Conservation (phyloP, 768 basidiomycete genomes). For the Leccinum subtestaceum region DNA sequence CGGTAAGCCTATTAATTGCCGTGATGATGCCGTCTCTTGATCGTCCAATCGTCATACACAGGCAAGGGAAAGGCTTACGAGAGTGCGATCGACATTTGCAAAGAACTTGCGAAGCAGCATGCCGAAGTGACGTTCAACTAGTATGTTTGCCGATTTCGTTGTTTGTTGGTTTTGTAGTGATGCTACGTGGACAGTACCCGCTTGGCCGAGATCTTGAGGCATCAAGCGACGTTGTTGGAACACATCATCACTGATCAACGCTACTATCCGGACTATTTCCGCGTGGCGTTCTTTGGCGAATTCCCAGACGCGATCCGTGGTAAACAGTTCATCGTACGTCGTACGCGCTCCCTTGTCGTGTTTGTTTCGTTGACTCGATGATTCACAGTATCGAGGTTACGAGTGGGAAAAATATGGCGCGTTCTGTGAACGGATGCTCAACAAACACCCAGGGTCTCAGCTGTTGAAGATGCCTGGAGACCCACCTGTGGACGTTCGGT, state of each 20-base stretch:
- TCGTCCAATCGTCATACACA: constrained; percentile 26
- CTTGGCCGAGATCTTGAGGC: constrained; percentile 79
- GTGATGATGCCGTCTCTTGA: constrained; percentile 3
- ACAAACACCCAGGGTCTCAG: constrained; percentile 84
- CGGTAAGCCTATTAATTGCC: constrained; percentile 43
- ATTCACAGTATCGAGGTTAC: constrained; percentile 78
- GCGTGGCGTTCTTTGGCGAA: constrained; percentile 90
- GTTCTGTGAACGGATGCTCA: constrained; percentile 88
- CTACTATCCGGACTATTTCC: constrained; percentile 90
- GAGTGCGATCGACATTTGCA: constrained; percentile 88
- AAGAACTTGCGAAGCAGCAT: constrained; percentile 87
- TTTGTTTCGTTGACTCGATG: background rate
- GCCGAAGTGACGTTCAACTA: constrained; percentile 89
- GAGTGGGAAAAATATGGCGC: constrained; percentile 93
- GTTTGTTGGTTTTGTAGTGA: background rate
- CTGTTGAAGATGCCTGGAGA: constrained; percentile 71
- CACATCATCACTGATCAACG: constrained; percentile 81
- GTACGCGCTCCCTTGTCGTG: background rate
- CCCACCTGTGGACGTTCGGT: constrained; percentile 77
- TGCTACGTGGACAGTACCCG: constrained; percentile 51
- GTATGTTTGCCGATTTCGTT: constrained; percentile 40
- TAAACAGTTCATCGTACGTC: constrained; percentile 84
- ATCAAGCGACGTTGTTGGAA: constrained; percentile 85
- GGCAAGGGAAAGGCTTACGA: constrained; percentile 99
- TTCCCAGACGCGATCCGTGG: constrained; percentile 82